Evolutionary conservation across 2,329 filamentous ascomycete genomes (phyloP).

Genomic region (Pseudopyrenochaeta lycopersici): DNA sequence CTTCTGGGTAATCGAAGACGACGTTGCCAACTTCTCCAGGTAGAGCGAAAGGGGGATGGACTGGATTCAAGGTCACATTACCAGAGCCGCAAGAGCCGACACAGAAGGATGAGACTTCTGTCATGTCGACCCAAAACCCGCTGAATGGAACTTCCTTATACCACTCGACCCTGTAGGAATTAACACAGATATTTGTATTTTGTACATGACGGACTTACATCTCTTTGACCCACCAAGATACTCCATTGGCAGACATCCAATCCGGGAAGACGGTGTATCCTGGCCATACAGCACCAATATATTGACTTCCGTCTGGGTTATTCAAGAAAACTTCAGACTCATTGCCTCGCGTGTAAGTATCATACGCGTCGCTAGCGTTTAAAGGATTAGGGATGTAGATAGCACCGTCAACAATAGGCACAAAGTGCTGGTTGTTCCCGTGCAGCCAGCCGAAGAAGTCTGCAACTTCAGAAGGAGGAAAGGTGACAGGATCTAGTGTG

Average conservation of each 20-base stretch:
- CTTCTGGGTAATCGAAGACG: conserved; percentile 71
- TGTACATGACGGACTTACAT: conserved; percentile 44
- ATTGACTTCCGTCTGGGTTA: conserved; percentile 64
- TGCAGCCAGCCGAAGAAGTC: conserved; percentile 64
- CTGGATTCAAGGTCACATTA: conserved; percentile 72
- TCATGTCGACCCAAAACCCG: conserved; percentile 70
- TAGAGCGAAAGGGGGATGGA: conserved; percentile 71
- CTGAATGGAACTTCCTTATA: conserved; percentile 64
- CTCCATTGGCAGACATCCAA: conserved; percentile 67
- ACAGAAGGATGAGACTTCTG: conserved; percentile 71
- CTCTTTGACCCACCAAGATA: conserved; percentile 67
- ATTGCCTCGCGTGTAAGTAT: conserved; percentile 61
- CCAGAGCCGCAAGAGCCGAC: conserved; percentile 75
- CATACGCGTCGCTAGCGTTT: conserved; percentile 69
- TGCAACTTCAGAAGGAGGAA: conserved; percentile 58
- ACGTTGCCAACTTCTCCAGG: conserved; percentile 71
- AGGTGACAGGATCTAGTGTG: conserved; percentile 63
- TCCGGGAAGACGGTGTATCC: conserved; percentile 70
- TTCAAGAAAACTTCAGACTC: conserved; percentile 60
- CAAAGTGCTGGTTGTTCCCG: conserved; percentile 64
- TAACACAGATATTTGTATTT: not conserved
- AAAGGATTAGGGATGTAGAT: conserved; percentile 77
- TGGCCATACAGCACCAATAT: conserved; percentile 66
- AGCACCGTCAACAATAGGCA: conserved; percentile 69
- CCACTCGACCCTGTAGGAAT: conserved; percentile 49